Base-by-base conservation (phyloP, 768 basidiomycete genomes). In the Strobilomyces echinocephalus region DNA sequence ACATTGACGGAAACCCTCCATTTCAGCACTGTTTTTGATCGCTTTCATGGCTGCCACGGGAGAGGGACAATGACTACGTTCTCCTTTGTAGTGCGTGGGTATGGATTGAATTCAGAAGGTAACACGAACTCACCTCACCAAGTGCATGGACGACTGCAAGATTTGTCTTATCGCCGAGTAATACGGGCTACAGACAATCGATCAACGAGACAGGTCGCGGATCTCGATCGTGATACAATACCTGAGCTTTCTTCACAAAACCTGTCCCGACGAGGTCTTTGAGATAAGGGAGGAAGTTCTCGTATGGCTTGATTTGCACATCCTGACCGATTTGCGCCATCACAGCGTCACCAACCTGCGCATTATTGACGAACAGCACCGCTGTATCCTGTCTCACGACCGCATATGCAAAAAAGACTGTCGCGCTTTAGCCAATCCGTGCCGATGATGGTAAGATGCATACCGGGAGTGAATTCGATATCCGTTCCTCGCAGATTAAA, bases 371-470 rank as follows among this genome's bases (percentile, higher is more conserved):
- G 70, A 94, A 98, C 3, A 98, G 73, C 6, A 77, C 71, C 9
- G 82, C 82, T 5, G 59, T 48, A 74, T 75, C 54, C 47, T 72
- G 56, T 76, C 83, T 87, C 35, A 98, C 74, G 31, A 93, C 78
- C 2, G 93, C 89, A 66, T 95, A 97, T 0, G 91, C 83, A 64
- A 97, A 97, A 76, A 97, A 95, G 16, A 97, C 91, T 87, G 62
- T 15, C 38, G 10, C 7, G 8, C 5, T 16, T 56, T 42, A 56
- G 56, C 2, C 7, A 8, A 14, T 20, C 21, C n/a, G 21, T 43
- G 34, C 35, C 3, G n/a, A 34, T 5, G 2, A 16, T 9, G 10
- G 24, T 24, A 24, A 42, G 31, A 31, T 33, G 35, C 60, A 31
- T 57, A 77, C 83, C 83, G 4, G 86, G 86, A 56, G 97, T 98